These are phyloP conservation scores for Lodderomyces parapsilosis DNA, from an alignment of 1,139 yeast species.

Conservation along the genomic window DNA sequence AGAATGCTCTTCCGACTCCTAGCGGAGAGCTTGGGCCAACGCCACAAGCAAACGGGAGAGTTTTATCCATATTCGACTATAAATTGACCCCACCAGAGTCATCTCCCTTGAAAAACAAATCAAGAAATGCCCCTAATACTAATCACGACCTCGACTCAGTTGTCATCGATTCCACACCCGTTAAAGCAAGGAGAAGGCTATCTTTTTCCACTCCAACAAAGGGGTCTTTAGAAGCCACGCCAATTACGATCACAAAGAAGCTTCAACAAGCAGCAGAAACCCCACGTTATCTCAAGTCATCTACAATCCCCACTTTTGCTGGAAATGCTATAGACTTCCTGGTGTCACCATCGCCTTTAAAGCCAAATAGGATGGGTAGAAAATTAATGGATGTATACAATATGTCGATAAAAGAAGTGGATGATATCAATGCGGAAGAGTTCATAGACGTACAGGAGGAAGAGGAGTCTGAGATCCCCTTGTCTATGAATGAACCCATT, in stretches of 20 bases:
- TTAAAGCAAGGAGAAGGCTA: constrained; percentile 1
- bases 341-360: constrained; percentile 48
- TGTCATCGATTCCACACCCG: constrained; percentile 7
- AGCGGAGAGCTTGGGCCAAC: constrained; percentile 63
- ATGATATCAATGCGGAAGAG: constrained; percentile 7
- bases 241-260: constrained; percentile 2
- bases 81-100: constrained; percentile 47
- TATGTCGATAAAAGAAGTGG: constrained; percentile 27
- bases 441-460: constrained; percentile 13
- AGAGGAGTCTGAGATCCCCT: constrained; percentile 16
- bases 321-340: constrained; percentile 18
- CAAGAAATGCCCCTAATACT: background rate
- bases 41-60: constrained; percentile 71
- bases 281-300: constrained; percentile 28
- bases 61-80: constrained; percentile 63
- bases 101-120: constrained; percentile 32
- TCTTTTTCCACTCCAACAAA: constrained; percentile 13
- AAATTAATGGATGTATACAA: constrained; percentile 37
- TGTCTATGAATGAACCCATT: constrained; percentile 12
- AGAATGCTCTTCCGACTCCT: constrained; percentile 5
- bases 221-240: background rate
- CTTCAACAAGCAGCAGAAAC: constrained; percentile 20
- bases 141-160: background rate
- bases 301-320: constrained; percentile 10
- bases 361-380: constrained; percentile 35